Percentiles rank a stretch among this genome's conserved stretches.
Conservation (phyloP, 2,329 filamentous ascomycete genomes). For the Diaporthe batatas region DNA sequence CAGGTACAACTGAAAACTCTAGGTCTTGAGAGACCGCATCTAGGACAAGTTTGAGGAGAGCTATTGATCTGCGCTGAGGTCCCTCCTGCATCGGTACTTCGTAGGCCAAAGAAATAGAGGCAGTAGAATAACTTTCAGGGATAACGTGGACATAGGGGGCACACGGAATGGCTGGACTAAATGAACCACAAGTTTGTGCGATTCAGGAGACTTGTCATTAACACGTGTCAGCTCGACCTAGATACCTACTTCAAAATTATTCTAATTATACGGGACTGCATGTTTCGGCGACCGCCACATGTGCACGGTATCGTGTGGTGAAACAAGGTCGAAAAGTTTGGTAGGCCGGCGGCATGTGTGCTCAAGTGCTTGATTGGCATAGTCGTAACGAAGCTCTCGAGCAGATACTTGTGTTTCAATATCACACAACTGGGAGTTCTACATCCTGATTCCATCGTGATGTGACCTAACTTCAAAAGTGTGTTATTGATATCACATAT, state of each 20-base stretch:
- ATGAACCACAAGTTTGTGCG: not conserved
- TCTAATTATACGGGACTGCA: not conserved
- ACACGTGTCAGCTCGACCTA: not conserved
- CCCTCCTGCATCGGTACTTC: too few species aligned
- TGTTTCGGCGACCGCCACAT: not conserved
- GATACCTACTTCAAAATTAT: not conserved
- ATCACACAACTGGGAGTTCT: too few species aligned
- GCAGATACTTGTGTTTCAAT: not conserved
- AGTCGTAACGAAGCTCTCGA: not conserved
- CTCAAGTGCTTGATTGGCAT: too few species aligned
- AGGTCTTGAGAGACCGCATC: too few species aligned
- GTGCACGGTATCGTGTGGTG: not conserved
- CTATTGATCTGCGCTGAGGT: too few species aligned
- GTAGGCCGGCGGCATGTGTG: not conserved
- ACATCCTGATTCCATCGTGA: too few species aligned
- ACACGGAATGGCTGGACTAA: not conserved
- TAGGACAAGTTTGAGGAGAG: not conserved
- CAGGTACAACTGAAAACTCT: not conserved
- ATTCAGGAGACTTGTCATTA: not conserved
- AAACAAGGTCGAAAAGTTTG: too few species aligned
- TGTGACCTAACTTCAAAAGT: not conserved
- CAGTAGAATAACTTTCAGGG: not conserved
- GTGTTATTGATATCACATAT: not conserved
- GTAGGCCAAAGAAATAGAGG: too few species aligned
- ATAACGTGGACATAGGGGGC: too few species aligned